Evolutionary conservation across 768 basidiomycete species (phyloP).

Genomic region (Xerocomellus intermedius): DNA sequence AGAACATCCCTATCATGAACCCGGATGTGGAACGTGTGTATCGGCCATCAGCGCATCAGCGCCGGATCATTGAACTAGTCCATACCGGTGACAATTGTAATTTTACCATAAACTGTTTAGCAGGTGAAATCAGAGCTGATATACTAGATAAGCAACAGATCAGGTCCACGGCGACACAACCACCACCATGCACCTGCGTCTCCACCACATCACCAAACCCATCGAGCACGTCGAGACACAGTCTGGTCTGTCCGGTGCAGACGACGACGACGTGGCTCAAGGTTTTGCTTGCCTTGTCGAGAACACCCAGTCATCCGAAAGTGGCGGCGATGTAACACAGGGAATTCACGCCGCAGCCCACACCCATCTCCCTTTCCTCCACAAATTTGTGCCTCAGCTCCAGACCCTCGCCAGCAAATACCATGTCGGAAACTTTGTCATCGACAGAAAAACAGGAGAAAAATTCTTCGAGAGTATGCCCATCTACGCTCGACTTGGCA

Average conservation of each 20-base stretch:
- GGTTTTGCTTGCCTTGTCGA: constrained; percentile 22
- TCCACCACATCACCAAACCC: constrained; percentile 24
- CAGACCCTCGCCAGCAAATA: constrained; percentile 50
- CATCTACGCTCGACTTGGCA: constrained; percentile 64
- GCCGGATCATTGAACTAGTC: background rate
- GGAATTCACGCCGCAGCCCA: constrained; percentile 38
- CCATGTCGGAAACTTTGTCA: constrained; percentile 61
- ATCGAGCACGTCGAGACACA: constrained; percentile 26
- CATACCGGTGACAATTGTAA: background rate
- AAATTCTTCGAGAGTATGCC: constrained; percentile 76
- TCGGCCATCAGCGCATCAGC: too few relatives aligned
- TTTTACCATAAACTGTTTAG: background rate
- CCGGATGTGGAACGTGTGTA: too few relatives aligned
- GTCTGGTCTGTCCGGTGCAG: constrained; percentile 17
- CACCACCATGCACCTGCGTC: constrained; percentile 15
- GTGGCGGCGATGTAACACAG: constrained; percentile 16
- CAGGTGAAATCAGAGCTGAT: background rate
- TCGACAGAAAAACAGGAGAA: constrained; percentile 45
- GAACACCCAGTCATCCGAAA: constrained; percentile 11
- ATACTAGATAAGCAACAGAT: constrained; percentile 8
- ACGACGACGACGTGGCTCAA: constrained; percentile 21
- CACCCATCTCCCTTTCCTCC: constrained; percentile 38
- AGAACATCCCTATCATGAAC: too few relatives aligned
- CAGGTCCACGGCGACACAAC: background rate
- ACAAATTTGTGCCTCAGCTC: constrained; percentile 52